Percentiles rank a stretch among this genome's conserved stretches.
phyloP scores from a whole-genome alignment of 208 protist genomes.

The Leishmania martiniquensis region DNA sequence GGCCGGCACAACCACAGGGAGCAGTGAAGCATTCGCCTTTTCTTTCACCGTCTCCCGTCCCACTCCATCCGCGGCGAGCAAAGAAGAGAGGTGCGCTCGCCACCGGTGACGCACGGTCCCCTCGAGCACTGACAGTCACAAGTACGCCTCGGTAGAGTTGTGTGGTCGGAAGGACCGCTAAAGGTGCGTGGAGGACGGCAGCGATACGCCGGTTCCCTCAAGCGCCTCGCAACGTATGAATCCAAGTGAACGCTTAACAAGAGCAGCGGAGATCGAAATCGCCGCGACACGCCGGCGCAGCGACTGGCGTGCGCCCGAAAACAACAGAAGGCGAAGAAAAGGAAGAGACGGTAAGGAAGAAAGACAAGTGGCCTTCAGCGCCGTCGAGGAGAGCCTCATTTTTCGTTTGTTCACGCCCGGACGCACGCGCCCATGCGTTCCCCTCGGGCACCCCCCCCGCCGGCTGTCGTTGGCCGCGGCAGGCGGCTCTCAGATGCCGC shows the following conservation, averaged over 20 bases:
- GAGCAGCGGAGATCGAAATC: background rate
- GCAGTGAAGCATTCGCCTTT: slow-evolving; percentile 14
- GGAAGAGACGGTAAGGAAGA: background rate
- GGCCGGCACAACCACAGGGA: slow-evolving; percentile 29
- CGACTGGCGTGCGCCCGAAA: background rate
- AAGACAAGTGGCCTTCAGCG: background rate
- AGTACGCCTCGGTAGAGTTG: background rate
- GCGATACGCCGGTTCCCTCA: background rate
- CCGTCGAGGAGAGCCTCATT: background rate
- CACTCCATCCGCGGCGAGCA: background rate
- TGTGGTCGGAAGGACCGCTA: background rate
- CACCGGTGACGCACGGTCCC: background rate
- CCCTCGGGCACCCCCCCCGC: too few species aligned
- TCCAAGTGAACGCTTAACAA: too few species aligned
- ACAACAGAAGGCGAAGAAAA: background rate
- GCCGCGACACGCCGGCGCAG: background rate
- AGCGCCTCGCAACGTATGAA: background rate
- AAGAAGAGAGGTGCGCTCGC: background rate
- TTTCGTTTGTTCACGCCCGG: too few species aligned
- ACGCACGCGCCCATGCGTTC: background rate
- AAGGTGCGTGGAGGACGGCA: background rate
- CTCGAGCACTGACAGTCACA: background rate
- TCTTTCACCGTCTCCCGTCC: background rate
- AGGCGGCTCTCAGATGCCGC: background rate
- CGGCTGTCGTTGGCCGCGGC: background rate